Base-by-base conservation (phyloP, 164 flowering plant genomes). In the Nelumbo lutea region DNA sequence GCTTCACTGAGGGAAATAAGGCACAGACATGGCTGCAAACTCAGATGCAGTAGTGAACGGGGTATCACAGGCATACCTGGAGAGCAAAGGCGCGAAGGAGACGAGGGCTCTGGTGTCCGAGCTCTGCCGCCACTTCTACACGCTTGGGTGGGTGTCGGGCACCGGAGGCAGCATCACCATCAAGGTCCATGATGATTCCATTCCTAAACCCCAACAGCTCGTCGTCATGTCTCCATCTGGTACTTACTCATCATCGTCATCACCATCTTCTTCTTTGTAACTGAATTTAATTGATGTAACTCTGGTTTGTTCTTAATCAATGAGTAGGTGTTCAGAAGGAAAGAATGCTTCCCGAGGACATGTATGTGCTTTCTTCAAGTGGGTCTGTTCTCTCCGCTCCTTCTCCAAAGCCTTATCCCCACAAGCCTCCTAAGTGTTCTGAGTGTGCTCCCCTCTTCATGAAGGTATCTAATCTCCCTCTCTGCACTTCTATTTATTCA, bases 221-320 rank as follows among this genome's bases (percentile, higher is more conserved):
- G 78, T 96, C 65, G 67, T 93, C 86, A 91, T 93, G 97, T 90
- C 98, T 51, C 99, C 98, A 70, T 90, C 99, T 63, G 99, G 99
- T 91, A 70, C 2, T 72, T 53, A 2, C 57, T 11, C 11, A 6
- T 63, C 48, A 5, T 50, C 45, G 9, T 39, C 53, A 42, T 67
- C 44, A 50, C 8, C 58, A 27, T 13, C 45, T 59, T 44, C 44
- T 47, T 52, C 3, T 51, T 47, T 47, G 3, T 61, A 3, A 11
- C 3, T 43, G 5, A 10, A 27, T 27, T 27, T 27, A 27, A 27
- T 27, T 27, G 4, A n/a, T 13, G 40, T 6, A 10, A 2, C 13
- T 3, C 27, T 73, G 39, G 59, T 0, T 50, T 51, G 43, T 4
- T 53, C 14, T 53, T 4, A 53, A 53, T 53, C n/a, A 2, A 53